Percentiles rank a stretch among this genome's conserved stretches.
Evolutionary conservation across 139 green algal species (phyloP).

Genomic region (Tetraselmis striata): DNA sequence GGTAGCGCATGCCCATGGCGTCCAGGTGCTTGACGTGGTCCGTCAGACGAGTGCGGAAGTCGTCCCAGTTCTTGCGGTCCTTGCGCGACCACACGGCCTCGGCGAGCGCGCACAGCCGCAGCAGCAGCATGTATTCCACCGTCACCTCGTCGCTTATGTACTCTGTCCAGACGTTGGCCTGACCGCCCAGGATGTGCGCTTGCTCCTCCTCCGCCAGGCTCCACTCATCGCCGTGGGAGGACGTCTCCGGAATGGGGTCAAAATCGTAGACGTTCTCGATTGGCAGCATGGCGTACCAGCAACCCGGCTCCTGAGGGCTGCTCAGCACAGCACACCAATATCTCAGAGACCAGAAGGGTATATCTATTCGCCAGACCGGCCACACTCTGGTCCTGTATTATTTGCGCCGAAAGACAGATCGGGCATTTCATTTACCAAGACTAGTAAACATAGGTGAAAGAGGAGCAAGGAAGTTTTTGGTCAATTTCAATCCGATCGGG

Average conservation of each 20-base stretch:
- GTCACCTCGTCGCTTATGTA: conserved; percentile 50
- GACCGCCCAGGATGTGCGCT: conserved; percentile 2
- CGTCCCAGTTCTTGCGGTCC: conserved; percentile 9
- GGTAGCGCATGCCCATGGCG: conserved; percentile 17
- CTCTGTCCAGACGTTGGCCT: conserved; percentile 63
- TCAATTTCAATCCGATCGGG: no score
- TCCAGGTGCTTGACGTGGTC: conserved; percentile 21
- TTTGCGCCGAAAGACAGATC: no score
- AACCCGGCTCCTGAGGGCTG: conserved; percentile 41
- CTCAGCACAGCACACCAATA: no score
- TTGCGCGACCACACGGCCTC: conserved; percentile 49
- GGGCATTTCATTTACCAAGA: no score
- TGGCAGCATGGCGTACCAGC: conserved; percentile 54
- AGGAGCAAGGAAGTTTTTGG: no score
- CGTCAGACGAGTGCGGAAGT: conserved; percentile 18
- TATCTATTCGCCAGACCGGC: no score
- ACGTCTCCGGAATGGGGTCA: conserved; percentile 37
- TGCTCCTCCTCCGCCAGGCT: background rate
- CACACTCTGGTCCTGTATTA: no score
- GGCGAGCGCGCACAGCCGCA: conserved; percentile 42
- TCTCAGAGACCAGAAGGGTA: no score
- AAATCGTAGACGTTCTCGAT: conserved; percentile 49
- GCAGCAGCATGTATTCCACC: conserved; percentile 64
- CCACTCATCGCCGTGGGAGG: background rate
- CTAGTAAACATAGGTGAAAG: no score